Conservation (phyloP, 257 asterid genomes). For the Thymus mandschuricus region DNA sequence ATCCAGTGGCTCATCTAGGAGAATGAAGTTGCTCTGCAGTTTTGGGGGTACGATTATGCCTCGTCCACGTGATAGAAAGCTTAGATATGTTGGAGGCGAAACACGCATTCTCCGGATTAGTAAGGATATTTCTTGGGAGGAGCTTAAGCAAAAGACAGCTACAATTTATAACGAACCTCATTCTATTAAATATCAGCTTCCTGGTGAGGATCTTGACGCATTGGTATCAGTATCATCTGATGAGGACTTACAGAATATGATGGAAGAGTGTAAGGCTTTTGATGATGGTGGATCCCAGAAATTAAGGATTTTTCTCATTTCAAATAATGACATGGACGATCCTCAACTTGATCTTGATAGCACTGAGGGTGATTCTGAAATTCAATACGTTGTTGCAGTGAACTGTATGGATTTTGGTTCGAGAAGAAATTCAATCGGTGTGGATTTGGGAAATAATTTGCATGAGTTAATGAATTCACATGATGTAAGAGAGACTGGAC, state of each 20-base stretch:
- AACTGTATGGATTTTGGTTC: slow-evolving; percentile 83
- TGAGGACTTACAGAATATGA: slow-evolving; percentile 90
- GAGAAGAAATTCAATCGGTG: slow-evolving; percentile 62
- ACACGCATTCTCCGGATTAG: slow-evolving; percentile 74
- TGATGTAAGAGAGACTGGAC: slow-evolving; percentile 53
- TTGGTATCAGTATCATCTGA: slow-evolving; percentile 89
- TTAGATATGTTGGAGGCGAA: slow-evolving; percentile 95
- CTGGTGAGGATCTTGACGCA: slow-evolving; percentile 97
- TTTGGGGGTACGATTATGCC: slow-evolving; percentile 88
- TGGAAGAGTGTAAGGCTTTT: slow-evolving; percentile 74
- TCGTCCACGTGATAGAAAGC: slow-evolving; percentile 94
- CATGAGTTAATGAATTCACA: slow-evolving; percentile 66
- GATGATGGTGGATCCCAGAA: slow-evolving; percentile 70
- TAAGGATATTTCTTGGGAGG: slow-evolving; percentile 74
- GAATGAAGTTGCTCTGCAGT: slow-evolving; percentile 81
- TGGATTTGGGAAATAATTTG: slow-evolving; percentile 66
- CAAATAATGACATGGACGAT: slow-evolving; percentile 65
- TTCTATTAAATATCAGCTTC: slow-evolving; percentile 88
- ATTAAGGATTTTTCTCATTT: slow-evolving; percentile 74
- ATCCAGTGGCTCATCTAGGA: slow-evolving; percentile 47
- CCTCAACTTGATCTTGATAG: slow-evolving; percentile 62
- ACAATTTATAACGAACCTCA: slow-evolving; percentile 53
- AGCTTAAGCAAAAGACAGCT: slow-evolving; percentile 68
- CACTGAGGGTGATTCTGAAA: slow-evolving; percentile 66
- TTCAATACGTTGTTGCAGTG: slow-evolving; percentile 80